Conservation (phyloP, 441 rosid genomes). For the Syzygium malaccense region DNA sequence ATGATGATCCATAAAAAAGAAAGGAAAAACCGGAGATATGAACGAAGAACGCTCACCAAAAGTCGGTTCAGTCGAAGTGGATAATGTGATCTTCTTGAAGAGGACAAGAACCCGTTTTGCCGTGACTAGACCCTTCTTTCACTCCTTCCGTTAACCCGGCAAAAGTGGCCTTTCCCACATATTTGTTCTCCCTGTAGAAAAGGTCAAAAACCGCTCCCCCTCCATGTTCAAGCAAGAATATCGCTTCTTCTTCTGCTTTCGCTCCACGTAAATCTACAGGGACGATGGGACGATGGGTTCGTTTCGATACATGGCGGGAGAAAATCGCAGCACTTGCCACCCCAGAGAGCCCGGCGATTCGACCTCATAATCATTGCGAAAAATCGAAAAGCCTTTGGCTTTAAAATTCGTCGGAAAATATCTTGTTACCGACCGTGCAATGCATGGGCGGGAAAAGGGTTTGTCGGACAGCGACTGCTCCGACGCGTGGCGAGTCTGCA, state of each 20-base stretch:
- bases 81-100: not conserved
- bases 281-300: not conserved
- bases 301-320: not conserved
- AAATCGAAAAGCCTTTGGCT: not conserved
- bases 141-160: not conserved
- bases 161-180: not conserved
- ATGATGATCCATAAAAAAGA: not conserved
- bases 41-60: not conserved
- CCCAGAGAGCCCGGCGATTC: not conserved
- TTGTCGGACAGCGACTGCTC: not conserved
- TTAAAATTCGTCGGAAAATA: not conserved
- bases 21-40: not conserved
- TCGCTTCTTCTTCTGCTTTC: not conserved
- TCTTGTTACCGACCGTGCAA: not conserved
- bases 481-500: not conserved
- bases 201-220: not conserved
- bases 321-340: not conserved
- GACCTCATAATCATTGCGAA: not conserved
- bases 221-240: not conserved
- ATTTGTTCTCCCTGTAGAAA: not conserved
- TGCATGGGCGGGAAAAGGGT: not conserved
- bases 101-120: not conserved
- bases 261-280: not conserved
- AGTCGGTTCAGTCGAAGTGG: not conserved
- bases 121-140: not conserved